Evolutionary conservation across 768 basidiomycete species (phyloP).

Genomic region (Dendrothele bispora): DNA sequence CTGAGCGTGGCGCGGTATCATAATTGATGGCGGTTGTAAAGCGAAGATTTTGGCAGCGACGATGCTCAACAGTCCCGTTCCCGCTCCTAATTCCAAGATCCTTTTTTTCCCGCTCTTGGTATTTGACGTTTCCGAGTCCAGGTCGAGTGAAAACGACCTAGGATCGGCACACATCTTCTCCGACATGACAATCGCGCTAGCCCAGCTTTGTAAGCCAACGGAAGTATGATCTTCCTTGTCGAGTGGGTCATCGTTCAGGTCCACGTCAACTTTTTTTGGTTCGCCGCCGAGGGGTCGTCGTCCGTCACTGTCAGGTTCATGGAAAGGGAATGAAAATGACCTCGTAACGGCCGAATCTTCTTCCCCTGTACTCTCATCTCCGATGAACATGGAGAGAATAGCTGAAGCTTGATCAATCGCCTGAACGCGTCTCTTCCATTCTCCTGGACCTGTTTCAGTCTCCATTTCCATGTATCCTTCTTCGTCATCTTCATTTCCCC

Average conservation of each 20-base stretch:
- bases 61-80: conserved; percentile 83
- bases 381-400: conserved; percentile 54
- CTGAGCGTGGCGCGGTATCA: too few relatives aligned
- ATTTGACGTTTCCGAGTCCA: conserved; percentile 23
- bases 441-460: too few relatives aligned
- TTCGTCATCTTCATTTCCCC: conserved; percentile 21
- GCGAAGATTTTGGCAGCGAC: conserved; percentile 49
- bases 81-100: conserved; percentile 81
- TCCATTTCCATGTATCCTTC: too few relatives aligned
- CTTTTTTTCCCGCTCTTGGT: too few relatives aligned
- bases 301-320: too few relatives aligned
- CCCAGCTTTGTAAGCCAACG: conserved; percentile 87
- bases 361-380: conserved; percentile 38
- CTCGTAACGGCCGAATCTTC: conserved; percentile 45
- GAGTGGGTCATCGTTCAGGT: conserved; percentile 72
- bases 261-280: conserved; percentile 48
- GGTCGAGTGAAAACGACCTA: conserved; percentile 33
- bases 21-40: not conserved
- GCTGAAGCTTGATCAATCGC: conserved; percentile 59
- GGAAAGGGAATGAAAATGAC: conserved; percentile 46
- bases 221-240: conserved; percentile 68
- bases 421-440: conserved; percentile 37
- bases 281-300: too few relatives aligned
- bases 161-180: conserved; percentile 57
- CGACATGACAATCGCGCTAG: conserved; percentile 70